Base-by-base conservation (phyloP, 192 early-diverging fungal species). In the Cladochytrium replicatum region DNA sequence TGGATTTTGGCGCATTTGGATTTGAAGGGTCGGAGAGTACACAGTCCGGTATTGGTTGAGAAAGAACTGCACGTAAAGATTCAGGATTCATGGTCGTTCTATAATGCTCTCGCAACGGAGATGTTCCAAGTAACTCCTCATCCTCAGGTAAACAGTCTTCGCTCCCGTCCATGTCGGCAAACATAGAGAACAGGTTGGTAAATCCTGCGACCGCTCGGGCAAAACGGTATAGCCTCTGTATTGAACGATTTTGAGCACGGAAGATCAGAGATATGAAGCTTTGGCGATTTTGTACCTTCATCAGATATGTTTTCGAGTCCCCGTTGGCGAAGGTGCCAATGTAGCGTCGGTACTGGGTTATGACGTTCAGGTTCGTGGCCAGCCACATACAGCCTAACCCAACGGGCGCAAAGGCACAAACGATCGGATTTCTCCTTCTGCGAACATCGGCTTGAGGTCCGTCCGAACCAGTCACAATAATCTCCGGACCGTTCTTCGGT, bases 151-250 rank as follows among this genome's bases (percentile, higher is more conserved):
- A 45, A 8, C 40, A 46, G 24, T 61, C 57, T 9, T 34, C 29
- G 31, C 43, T 51, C 11, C 61, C 64, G 29, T 69, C 67, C 63
- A 65, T 65, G 38, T 69, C 67, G 5, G 67, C 64, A 45, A 65
- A 74, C n/a, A 64, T 29, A 0, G 63, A 46, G 7, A 70, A 44
- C 4, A 43, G 28, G 44, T 69, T 74, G n/a, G 46, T 37, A 21
- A 69, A 42, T 2, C 23, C 26, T 13, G 60, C 43, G 3, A 74
- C 26, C 4, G 64, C 41, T 19, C 57, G 41, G 8, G 26, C 6
- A 25, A 68, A 59, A 17, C 13, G 25, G 11, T 39, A 39, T n/a
- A 61, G 29, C 24, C 1, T 28, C 54, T 64, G 17, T 7, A 6
- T 5, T 29, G 32, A 8, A 47, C 11, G 15, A 5, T 47, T 5